These are phyloP conservation scores for Fraxinus excelsior DNA, from an alignment of 257 asterid genomes.

Conservation along the genomic window DNA sequence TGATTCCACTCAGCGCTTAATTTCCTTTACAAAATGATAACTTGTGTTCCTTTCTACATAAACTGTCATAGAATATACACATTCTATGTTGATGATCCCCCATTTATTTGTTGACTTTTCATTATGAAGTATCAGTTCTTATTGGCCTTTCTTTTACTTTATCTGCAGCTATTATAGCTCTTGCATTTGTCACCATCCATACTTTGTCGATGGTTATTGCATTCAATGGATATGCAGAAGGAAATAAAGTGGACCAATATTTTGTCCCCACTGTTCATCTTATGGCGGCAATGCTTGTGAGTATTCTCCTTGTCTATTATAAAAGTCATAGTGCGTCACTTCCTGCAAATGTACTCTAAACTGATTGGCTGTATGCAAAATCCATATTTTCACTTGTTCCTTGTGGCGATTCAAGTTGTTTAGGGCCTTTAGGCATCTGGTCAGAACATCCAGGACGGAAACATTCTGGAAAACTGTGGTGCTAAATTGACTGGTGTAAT, in stretches of 20 bases:
- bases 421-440: not conserved
- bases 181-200: slow-evolving; percentile 91
- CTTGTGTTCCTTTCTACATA: not conserved
- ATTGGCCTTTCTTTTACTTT: slow-evolving; percentile 2
- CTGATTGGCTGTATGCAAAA: slow-evolving; percentile 10
- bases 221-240: slow-evolving; percentile 80
- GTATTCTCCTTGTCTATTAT: slow-evolving; percentile 29
- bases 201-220: slow-evolving; percentile 98
- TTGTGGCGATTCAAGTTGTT: slow-evolving; percentile 8
- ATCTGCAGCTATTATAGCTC: slow-evolving; percentile 83
- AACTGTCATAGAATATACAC: not conserved
- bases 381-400: slow-evolving; percentile 17
- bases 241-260: slow-evolving; percentile 62
- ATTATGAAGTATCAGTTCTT: not conserved
- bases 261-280: slow-evolving; percentile 81
- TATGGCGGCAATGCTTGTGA: slow-evolving; percentile 79
- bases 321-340: not conserved
- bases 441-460: not conserved
- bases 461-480: not conserved
- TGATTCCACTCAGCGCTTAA: not conserved
- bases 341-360: not conserved
- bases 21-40: not conserved
- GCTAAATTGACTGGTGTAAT: not conserved
- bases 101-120: not conserved
- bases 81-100: not conserved